Evolutionary conservation across 495 filamentous ascomycete species (phyloP), one percentile per base, ranked within the genome.

Genomic region (Tuber indicum): DNA sequence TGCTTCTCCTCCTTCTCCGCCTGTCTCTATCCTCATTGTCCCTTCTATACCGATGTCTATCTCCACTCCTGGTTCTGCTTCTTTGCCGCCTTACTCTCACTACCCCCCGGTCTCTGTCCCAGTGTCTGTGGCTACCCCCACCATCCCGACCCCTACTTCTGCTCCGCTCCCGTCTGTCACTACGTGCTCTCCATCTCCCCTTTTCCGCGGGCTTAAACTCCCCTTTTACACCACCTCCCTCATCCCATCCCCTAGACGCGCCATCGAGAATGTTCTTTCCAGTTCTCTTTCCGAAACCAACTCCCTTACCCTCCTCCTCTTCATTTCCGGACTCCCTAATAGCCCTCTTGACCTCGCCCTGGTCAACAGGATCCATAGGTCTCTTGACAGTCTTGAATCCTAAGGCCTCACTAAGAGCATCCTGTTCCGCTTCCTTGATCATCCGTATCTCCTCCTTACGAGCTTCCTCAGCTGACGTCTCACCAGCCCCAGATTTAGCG

Each of bases 381-480:
- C 72, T 75, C 84, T 72, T 87, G 44, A 88, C 88, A 7, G 93
- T 86, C 5, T 93, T 92, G 32, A 96, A 87, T 0, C 96, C 96
- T 77, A 98, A 83, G 0, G 94, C 96, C 70, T 85, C 87, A 16
- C 92, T 89, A 82, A 98, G 89, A 0, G 94, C 96, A 84, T 98
- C 96, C 82, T 95, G 91, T 82, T 99, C 96, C 0, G 91, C 93
- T 81, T 97, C 93, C 84, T 98, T 98, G 82, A 99, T 89, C 52
- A 86, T 87, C 72, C 91, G 87, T 72, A 94, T 89, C 83, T 96
- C 93, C 79, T 96, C 95, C 77, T 89, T 90, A 26, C 92, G 91
- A 80, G 93, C 89, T 74, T 90, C 85, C 0, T 85, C 82, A 32
- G 84, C 80, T 21, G 80, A 76, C n/a, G 84, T 83, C 9, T 84